phyloP scores from a whole-genome alignment of 768 basidiomycete genomes.

The Mycena filopes region DNA sequence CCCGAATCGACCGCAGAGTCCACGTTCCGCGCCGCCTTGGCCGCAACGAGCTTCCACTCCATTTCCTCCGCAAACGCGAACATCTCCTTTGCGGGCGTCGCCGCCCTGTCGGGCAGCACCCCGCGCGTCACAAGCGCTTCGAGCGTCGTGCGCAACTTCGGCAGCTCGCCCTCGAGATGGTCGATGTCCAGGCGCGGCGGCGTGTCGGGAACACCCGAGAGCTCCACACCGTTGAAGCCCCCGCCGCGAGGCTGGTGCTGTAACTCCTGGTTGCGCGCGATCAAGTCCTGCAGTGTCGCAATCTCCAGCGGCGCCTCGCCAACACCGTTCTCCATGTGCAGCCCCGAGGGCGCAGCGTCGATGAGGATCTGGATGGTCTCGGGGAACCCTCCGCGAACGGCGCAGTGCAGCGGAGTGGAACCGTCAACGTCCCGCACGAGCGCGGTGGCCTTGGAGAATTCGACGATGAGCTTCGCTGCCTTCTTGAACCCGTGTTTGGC shows the following conservation, averaged over 20 bases:
- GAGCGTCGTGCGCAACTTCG: constrained; percentile 39
- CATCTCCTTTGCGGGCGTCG: constrained; percentile 37
- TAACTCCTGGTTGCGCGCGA: constrained; percentile 33
- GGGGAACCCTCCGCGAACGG: constrained; percentile 47
- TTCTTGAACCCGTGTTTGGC: constrained; percentile 47
- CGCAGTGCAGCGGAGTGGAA: constrained; percentile 62
- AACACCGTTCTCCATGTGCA: constrained; percentile 62
- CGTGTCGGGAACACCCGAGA: constrained; percentile 24
- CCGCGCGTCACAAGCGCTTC: constrained; percentile 38
- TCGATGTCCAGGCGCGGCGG: constrained; percentile 33
- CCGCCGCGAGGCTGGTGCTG: background rate
- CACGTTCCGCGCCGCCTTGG: constrained; percentile 32
- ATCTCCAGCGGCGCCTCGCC: constrained; percentile 57
- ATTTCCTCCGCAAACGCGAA: constrained; percentile 41
- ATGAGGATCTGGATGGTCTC: constrained; percentile 53
- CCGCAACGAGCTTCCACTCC: constrained; percentile 40
- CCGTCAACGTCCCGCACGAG: constrained; percentile 58
- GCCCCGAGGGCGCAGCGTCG: constrained; percentile 47
- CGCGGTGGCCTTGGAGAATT: constrained; percentile 48
- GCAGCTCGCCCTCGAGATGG: constrained; percentile 36
- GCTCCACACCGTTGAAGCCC: constrained; percentile 12
- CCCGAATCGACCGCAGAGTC: constrained; percentile 14
- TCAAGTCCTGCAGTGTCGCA: constrained; percentile 41
- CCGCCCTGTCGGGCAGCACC: constrained; percentile 35
- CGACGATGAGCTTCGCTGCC: constrained; percentile 49